phyloP scores from a whole-genome alignment of 495 filamentous ascomycete genomes.

The Cercophora sp. region DNA sequence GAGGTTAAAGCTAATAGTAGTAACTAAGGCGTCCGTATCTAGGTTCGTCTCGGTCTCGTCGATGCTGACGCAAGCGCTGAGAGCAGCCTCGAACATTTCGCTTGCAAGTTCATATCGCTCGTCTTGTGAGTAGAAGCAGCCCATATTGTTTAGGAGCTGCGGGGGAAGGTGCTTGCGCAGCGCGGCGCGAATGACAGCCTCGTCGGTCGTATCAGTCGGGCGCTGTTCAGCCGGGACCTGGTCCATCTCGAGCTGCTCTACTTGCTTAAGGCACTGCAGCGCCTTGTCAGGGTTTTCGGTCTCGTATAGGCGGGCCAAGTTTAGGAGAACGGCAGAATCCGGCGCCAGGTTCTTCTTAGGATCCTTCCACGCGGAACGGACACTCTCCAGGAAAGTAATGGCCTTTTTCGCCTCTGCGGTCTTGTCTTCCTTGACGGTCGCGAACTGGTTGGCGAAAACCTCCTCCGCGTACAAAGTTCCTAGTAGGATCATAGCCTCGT shows the following conservation, averaged over 20 bases:
- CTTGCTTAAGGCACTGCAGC: slow-evolving; percentile 81
- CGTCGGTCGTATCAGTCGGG: slow-evolving; percentile 59
- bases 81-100: slow-evolving; percentile 79
- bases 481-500: slow-evolving; percentile 88
- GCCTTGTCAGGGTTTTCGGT: slow-evolving; percentile 79
- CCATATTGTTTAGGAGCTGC: slow-evolving; percentile 94
- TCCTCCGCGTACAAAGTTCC: slow-evolving; percentile 91
- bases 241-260: slow-evolving; percentile 80
- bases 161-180: slow-evolving; percentile 76
- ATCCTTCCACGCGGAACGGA: slow-evolving; percentile 88
- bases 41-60: slow-evolving; percentile 60
- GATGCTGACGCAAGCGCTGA: slow-evolving; percentile 77
- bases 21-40: slow-evolving; percentile 87
- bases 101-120: slow-evolving; percentile 80
- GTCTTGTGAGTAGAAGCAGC: slow-evolving; percentile 83
- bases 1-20: slow-evolving; percentile 92
- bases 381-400: slow-evolving; percentile 72
- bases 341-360: slow-evolving; percentile 70
- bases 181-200: slow-evolving; percentile 51
- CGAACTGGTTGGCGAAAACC: slow-evolving; percentile 71
- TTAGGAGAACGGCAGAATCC: slow-evolving; percentile 86
- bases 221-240: slow-evolving; percentile 64
- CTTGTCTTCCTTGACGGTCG: slow-evolving; percentile 80
- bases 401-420: slow-evolving; percentile 77
- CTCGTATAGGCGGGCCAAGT: slow-evolving; percentile 88